These are phyloP conservation scores for Paecilomyces niveus DNA, from an alignment of 2,329 filamentous ascomycete species.

Conservation along the genomic window DNA sequence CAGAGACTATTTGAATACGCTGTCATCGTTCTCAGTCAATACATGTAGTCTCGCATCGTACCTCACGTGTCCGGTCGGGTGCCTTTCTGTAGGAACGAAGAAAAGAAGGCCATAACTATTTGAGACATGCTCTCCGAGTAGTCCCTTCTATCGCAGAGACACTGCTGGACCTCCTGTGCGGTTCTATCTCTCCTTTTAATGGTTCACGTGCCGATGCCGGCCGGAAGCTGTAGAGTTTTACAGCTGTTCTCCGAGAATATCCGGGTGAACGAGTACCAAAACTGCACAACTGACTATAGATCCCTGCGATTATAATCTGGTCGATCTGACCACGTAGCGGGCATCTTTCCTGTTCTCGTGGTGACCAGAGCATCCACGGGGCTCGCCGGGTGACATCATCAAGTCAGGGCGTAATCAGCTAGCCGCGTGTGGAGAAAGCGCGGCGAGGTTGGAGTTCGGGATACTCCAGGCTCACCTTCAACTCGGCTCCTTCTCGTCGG, in stretches of 20 bases:
- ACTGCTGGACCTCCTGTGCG: too few species aligned
- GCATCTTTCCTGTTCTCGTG: not conserved
- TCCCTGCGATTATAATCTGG: not conserved
- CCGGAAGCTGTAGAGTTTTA: not conserved
- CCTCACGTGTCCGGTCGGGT: too few species aligned
- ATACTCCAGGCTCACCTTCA: not conserved
- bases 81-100: too few species aligned
- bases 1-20: too few species aligned
- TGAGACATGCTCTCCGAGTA: too few species aligned
- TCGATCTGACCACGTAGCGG: not conserved
- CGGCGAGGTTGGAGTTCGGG: not conserved
- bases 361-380: not conserved
- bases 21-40: too few species aligned
- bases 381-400: slow-evolving; percentile 20
- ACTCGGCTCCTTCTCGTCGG: not conserved
- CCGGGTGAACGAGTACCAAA: not conserved
- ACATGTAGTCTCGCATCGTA: too few species aligned
- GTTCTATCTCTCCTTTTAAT: not conserved
- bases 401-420: not conserved
- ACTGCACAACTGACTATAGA: not conserved
- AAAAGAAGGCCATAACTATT: too few species aligned
- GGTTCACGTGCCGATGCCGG: not conserved
- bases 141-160: too few species aligned
- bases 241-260: not conserved
- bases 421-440: not conserved